Conservation (phyloP, 2,329 filamentous ascomycete species). For the Cladophialophora chaetospira region DNA sequence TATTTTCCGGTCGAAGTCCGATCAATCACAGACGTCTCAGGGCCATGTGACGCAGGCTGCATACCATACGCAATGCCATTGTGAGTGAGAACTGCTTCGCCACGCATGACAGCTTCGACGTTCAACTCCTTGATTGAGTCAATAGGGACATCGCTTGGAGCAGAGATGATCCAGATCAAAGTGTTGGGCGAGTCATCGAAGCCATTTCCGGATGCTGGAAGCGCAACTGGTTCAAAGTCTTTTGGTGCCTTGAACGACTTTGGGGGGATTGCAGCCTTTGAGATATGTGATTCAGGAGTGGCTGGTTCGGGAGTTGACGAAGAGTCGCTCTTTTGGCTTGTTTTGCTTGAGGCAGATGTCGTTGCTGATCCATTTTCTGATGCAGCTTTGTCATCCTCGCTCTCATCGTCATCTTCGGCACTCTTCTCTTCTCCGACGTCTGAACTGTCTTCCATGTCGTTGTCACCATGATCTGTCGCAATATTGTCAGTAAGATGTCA, state of each 20-base stretch:
- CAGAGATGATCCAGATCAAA: conserved; percentile 52
- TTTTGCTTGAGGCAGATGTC: conserved; percentile 10
- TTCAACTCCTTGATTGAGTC: conserved; percentile 49
- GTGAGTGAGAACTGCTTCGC: conserved; percentile 45
- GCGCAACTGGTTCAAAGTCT: conserved; percentile 43
- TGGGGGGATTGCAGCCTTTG: conserved; percentile 31
- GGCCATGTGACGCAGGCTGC: conserved; percentile 9
- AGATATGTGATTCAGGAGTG: conserved; percentile 2
- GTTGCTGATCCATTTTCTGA: conserved; percentile 13
- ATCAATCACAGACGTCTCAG: conserved; percentile 42
- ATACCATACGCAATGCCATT: conserved; percentile 41
- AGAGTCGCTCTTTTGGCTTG: conserved; percentile 20
- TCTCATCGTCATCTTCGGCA: neutral
- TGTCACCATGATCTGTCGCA: neutral
- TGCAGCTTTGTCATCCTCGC: neutral
- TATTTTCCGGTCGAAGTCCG: conserved; percentile 33
- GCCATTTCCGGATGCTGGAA: conserved; percentile 21
- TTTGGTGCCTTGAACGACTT: conserved; percentile 45
- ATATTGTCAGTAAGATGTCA: neutral
- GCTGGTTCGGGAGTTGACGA: conserved; percentile 1
- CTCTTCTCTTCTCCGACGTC: conserved; percentile 1
- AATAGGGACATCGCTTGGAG: conserved; percentile 47
- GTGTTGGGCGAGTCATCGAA: conserved; percentile 42
- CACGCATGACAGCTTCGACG: conserved; percentile 43
- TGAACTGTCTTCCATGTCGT: neutral